These are phyloP conservation scores for Xylaria sp. DNA, from an alignment of 2,329 filamentous ascomycete genomes.

Conservation along the genomic window DNA sequence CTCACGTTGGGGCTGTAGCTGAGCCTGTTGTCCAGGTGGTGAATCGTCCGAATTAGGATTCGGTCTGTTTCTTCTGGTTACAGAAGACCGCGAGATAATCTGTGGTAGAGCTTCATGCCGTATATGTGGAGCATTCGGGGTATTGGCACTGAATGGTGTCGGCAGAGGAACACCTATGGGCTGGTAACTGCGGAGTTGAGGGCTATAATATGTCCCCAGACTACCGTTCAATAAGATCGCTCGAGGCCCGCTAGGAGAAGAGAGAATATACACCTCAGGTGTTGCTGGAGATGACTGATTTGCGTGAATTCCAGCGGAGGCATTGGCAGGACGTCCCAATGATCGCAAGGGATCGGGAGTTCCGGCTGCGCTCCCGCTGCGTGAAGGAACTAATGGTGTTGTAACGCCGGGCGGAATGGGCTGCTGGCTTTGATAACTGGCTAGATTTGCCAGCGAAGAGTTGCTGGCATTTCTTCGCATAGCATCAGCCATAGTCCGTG, in stretches of 20 bases:
- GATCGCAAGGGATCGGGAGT: conserved; percentile 58
- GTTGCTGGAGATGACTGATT: conserved; percentile 43
- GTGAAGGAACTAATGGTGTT: conserved; percentile 54
- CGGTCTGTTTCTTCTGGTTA: conserved; percentile 29
- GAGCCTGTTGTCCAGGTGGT: conserved; percentile 44
- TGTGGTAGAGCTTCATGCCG: conserved; percentile 35
- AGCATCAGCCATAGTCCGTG: conserved; percentile 56
- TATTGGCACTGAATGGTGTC: conserved; percentile 23
- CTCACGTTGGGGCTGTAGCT: conserved; percentile 45
- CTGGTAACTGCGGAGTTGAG: conserved; percentile 46
- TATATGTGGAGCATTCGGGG: conserved; percentile 28
- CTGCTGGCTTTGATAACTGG: conserved; percentile 48
- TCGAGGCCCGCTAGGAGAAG: conserved; percentile 67
- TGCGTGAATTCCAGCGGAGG: conserved; percentile 39
- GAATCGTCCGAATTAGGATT: conserved; percentile 40
- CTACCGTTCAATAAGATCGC: conserved; percentile 65
- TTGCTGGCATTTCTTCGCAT: conserved; percentile 63
- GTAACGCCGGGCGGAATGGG: conserved; percentile 56
- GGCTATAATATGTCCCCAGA: conserved; percentile 63
- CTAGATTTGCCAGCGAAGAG: conserved; percentile 54
- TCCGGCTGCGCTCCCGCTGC: conserved; percentile 57
- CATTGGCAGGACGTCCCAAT: conserved; percentile 45
- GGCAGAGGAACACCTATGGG: conserved; percentile 31
- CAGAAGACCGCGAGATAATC: conserved; percentile 31
- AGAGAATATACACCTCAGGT: conserved; percentile 68